phyloP scores from a whole-genome alignment of 345 rosid species.

The Brassica napus region Da-Ae NC_063438.1:3159501-3160000 shows the following conservation, averaged over 20 bases:
- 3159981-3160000: conserved; percentile 24
- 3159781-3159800: background rate
- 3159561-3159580: conserved; percentile 32
- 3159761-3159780: conserved; percentile 3
- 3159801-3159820: background rate
- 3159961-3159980: conserved; percentile 32
- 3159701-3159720: background rate
- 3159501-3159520: conserved; percentile 35
- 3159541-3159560: conserved; percentile 36
- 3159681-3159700: conserved; percentile 23
- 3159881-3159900: background rate
- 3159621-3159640: conserved; percentile 36
- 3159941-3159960: conserved; percentile 27
- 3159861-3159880: background rate
- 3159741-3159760: background rate
- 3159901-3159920: background rate
- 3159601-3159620: conserved; percentile 30
- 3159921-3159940: conserved; percentile 24
- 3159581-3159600: conserved; percentile 34
- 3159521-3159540: conserved; percentile 29
- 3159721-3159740: conserved; percentile 24
- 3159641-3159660: conserved; percentile 39
- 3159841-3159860: background rate
- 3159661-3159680: conserved; percentile 12
- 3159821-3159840: background rate